Percentiles rank a stretch among this genome's conserved stretches.
Conservation (phyloP, 2,329 filamentous ascomycete species). For the Trichophyton rubrum region DNA sequence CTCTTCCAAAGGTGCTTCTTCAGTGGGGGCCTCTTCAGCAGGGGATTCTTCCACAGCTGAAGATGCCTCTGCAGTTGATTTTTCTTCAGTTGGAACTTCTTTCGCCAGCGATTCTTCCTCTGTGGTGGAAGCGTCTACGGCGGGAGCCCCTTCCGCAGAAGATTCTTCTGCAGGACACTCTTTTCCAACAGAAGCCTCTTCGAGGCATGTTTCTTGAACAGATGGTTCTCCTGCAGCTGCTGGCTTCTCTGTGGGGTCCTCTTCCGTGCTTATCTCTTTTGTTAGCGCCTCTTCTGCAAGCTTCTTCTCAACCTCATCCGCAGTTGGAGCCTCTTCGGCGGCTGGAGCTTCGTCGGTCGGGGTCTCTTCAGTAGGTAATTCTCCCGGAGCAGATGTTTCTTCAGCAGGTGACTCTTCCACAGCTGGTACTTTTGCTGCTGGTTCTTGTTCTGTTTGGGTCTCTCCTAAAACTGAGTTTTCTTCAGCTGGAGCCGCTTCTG, state of each 20-base stretch:
- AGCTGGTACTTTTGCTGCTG: slow-evolving; percentile 5
- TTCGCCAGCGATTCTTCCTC: no score
- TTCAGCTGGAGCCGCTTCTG: slow-evolving; percentile 8
- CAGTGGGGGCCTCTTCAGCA: no score
- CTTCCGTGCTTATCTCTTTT: no score
- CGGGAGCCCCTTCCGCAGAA: no score
- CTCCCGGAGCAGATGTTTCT: slow-evolving; percentile 1
- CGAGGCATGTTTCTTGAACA: no score
- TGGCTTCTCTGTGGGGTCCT: background rate
- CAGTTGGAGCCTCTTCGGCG: background rate
- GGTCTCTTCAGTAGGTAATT: background rate
- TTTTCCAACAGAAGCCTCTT: no score
- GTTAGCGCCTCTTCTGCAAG: background rate
- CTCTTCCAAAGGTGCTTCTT: no score
- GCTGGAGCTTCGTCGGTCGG: background rate
- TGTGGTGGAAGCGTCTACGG: no score
- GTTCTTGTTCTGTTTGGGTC: background rate
- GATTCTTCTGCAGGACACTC: no score
- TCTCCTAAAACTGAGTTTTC: background rate
- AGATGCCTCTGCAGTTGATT: no score
- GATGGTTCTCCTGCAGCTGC: background rate
- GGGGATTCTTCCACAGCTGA: no score
- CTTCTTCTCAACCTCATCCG: background rate
- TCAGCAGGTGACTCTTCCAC: slow-evolving; percentile 8
- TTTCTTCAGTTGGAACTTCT: no score